These are phyloP conservation scores for Phaffia rhodozyma DNA, from an alignment of 1,284 basidiomycete genomes.

Conservation along the genomic window DNA sequence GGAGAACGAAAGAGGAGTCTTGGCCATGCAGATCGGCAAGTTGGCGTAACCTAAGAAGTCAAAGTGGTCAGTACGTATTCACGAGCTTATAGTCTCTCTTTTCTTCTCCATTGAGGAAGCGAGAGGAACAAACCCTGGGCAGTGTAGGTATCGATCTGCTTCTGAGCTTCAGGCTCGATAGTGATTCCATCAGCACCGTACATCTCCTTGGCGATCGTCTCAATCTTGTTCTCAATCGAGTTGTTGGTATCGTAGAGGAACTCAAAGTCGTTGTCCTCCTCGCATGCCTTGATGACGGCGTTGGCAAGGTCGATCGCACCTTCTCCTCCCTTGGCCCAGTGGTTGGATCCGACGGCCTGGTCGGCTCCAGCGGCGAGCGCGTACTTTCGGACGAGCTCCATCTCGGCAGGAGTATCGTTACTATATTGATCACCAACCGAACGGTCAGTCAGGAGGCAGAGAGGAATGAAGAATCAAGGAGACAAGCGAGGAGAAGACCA, in stretches of 20 bases:
- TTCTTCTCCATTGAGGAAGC: background rate
- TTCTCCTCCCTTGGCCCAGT: constrained; percentile 88
- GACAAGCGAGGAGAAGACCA: constrained; percentile 22
- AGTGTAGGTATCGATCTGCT: constrained; percentile 84
- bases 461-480: background rate
- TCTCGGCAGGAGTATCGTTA: constrained; percentile 80
- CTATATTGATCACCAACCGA: constrained; percentile 35
- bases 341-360: constrained; percentile 87
- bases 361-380: constrained; percentile 81
- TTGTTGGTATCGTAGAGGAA: constrained; percentile 80
- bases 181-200: constrained; percentile 84
- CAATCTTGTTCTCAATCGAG: constrained; percentile 77
- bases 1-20: constrained; percentile 94
- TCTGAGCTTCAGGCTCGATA: constrained; percentile 66
- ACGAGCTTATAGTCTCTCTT: constrained; percentile 3
- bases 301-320: constrained; percentile 79
- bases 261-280: constrained; percentile 69
- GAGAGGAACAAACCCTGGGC: constrained; percentile 58
- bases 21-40: constrained; percentile 83
- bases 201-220: constrained; percentile 71
- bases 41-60: constrained; percentile 25
- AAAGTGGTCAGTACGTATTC: constrained; percentile 16
- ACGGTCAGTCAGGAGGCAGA: constrained; percentile 1
- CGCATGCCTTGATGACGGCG: constrained; percentile 71
- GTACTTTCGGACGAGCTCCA: constrained; percentile 69